phyloP scores from a whole-genome alignment of 305 asterid genomes.

The Euphrasia arctica region DNA sequence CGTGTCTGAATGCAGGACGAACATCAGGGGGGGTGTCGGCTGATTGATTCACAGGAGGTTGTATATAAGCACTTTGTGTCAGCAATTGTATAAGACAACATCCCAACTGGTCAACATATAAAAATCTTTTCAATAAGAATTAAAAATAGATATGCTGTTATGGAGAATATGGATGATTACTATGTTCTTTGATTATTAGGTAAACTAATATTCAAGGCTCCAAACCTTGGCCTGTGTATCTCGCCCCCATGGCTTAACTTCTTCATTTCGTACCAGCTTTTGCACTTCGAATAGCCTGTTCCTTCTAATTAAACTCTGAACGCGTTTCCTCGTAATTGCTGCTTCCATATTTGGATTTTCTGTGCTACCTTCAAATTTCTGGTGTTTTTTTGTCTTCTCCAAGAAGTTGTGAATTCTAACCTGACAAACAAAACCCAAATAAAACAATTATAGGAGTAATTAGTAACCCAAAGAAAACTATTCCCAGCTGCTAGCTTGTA shows the following conservation, averaged over 20 bases:
- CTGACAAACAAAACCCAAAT: slow-evolving; percentile 41
- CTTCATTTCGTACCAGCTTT: slow-evolving; percentile 75
- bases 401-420: slow-evolving; percentile 76
- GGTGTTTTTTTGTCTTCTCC: slow-evolving; percentile 58
- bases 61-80: slow-evolving; percentile 83
- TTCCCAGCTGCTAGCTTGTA: slow-evolving; percentile 12
- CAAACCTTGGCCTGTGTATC: slow-evolving; percentile 88
- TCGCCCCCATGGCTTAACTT: slow-evolving; percentile 71
- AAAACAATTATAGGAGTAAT: not conserved
- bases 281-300: slow-evolving; percentile 62
- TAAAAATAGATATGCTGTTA: slow-evolving; percentile 21
- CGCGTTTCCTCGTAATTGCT: slow-evolving; percentile 58
- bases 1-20: slow-evolving; percentile 92
- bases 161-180: slow-evolving; percentile 7
- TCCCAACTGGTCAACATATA: slow-evolving; percentile 71
- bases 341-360: slow-evolving; percentile 50
- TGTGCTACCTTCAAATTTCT: slow-evolving; percentile 34
- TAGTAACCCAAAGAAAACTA: not conserved
- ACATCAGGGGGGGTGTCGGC: slow-evolving; percentile 89
- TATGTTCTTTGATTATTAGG: slow-evolving; percentile 13
- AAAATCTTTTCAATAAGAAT: slow-evolving; percentile 24
- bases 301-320: slow-evolving; percentile 62
- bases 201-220: slow-evolving; percentile 11
- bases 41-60: slow-evolving; percentile 63
- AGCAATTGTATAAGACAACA: slow-evolving; percentile 79